A percentile compares a stretch with the other conserved stretches of the same genome.
Evolutionary conservation across 1,139 yeast species (phyloP).

Genomic region (Kodamaea sp.): DNA sequence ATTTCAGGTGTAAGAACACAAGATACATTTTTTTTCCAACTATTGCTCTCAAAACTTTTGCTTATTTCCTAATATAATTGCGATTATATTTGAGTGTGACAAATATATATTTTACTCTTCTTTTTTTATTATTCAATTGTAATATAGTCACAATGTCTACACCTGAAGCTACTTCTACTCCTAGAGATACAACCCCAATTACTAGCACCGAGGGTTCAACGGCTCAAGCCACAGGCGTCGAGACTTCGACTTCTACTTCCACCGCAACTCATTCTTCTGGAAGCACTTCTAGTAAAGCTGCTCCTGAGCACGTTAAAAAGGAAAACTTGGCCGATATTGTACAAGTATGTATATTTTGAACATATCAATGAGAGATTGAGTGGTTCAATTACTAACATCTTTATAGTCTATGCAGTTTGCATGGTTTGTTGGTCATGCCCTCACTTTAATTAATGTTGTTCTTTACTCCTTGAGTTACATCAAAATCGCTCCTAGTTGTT

Average conservation of each 20-base stretch:
- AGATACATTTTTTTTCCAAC: too few species aligned
- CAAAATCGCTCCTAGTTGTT: constrained; percentile 17
- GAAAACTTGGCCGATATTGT: not conserved
- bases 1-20: too few species aligned
- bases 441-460: constrained; percentile 54
- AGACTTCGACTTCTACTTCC: not conserved
- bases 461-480: constrained; percentile 51
- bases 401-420: constrained; percentile 47
- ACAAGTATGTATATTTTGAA: too few species aligned
- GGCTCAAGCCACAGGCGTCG: not conserved
- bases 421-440: constrained; percentile 69
- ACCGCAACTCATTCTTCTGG: not conserved
- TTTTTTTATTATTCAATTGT: too few species aligned
- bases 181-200: constrained; percentile 1
- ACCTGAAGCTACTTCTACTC: constrained; percentile 4
- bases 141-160: not conserved
- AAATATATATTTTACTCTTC: too few species aligned
- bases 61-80: too few species aligned
- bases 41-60: too few species aligned
- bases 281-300: not conserved
- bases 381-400: constrained; percentile 12
- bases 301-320: not conserved
- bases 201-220: not conserved
- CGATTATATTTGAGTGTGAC: too few species aligned
- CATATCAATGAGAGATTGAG: too few species aligned